A percentile compares a stretch with the other conserved stretches of the same genome.
phyloP scores from a whole-genome alignment of 768 basidiomycete genomes.

The Lactarius indigo region DNA sequence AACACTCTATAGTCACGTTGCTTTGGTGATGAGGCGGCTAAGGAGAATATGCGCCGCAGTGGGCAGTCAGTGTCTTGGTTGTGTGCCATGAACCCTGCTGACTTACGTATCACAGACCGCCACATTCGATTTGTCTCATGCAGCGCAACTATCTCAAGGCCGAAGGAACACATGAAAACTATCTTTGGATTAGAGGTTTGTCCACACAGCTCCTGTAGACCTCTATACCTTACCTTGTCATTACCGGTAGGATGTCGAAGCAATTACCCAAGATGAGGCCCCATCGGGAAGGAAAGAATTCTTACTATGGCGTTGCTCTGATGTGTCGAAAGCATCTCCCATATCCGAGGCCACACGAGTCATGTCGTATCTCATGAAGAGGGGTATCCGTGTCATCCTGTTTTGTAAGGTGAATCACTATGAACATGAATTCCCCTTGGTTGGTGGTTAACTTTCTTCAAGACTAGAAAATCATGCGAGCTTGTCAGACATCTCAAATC shows the following conservation, averaged over 20 bases:
- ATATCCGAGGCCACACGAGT: constrained; percentile 65
- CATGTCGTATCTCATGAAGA: constrained; percentile 79
- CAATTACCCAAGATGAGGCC: constrained; percentile 75
- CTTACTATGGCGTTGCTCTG: constrained; percentile 71
- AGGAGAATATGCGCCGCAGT: constrained; percentile 72
- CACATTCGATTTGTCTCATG: constrained; percentile 71
- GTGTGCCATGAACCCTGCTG: not conserved
- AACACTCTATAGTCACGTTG: constrained; percentile 58
- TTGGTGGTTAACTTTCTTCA: not conserved
- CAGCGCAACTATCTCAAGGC: constrained; percentile 82
- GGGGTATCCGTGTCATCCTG: constrained; percentile 77
- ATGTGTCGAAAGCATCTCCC: constrained; percentile 53
- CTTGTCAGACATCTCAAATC: constrained; percentile 43
- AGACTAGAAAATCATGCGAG: constrained; percentile 83
- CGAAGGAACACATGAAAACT: constrained; percentile 67
- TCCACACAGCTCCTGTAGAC: not conserved
- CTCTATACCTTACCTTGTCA: not conserved
- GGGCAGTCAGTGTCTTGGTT: constrained; percentile 48
- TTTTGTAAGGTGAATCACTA: constrained; percentile 68
- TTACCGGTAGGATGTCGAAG: constrained; percentile 48
- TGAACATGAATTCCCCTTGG: not conserved
- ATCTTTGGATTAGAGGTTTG: constrained; percentile 62
- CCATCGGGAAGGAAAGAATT: constrained; percentile 79
- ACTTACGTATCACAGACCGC: constrained; percentile 41
- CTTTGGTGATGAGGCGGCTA: constrained; percentile 72